These are phyloP conservation scores for Cutaneotrichosporon spelunceum DNA, from an alignment of 1,284 basidiomycete genomes.

Conservation along the genomic window DNA sequence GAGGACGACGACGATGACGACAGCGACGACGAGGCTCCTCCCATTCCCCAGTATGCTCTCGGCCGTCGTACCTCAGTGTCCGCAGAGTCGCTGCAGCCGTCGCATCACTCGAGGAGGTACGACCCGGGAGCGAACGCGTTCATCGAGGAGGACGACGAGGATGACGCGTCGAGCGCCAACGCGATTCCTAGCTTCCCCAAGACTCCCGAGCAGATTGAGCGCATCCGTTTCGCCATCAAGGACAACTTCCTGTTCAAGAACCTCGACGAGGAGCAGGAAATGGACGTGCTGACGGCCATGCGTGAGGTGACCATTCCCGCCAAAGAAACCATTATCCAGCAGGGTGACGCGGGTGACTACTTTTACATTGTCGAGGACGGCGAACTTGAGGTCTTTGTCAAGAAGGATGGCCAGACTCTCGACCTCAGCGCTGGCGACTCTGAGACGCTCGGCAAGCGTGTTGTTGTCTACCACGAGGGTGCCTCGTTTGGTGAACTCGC, in stretches of 20 bases:
- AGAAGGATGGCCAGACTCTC: conserved; percentile 53
- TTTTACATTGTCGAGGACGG: conserved; percentile 97
- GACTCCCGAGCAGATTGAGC: conserved; percentile 73
- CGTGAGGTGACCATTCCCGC: conserved; percentile 72
- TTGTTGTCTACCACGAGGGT: conserved; percentile 79
- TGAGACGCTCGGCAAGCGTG: conserved; percentile 63
- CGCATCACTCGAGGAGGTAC: conserved; percentile 56
- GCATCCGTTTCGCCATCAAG: conserved; percentile 81
- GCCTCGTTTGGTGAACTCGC: conserved; percentile 94
- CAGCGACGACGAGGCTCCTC: conserved; percentile 33
- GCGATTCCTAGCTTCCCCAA: conserved; percentile 70
- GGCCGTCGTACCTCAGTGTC: conserved; percentile 90
- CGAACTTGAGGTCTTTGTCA: conserved; percentile 79
- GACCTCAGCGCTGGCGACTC: conserved; percentile 60
- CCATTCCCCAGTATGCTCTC: conserved; percentile 63
- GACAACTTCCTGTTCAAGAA: conserved; percentile 94
- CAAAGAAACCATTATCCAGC: conserved; percentile 85
- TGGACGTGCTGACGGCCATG: conserved; percentile 92
- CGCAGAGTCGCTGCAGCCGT: conserved; percentile 91
- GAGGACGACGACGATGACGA: conserved; percentile 17
- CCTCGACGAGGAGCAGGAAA: conserved; percentile 92
- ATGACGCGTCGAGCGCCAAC: conserved; percentile 38
- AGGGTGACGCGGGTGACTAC: conserved; percentile 94
- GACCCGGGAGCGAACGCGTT: conserved; percentile 31
- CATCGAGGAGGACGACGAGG: conserved; percentile 45